Conservation (phyloP, 257 asterid species). For the Rehmannia glutinosa region DNA sequence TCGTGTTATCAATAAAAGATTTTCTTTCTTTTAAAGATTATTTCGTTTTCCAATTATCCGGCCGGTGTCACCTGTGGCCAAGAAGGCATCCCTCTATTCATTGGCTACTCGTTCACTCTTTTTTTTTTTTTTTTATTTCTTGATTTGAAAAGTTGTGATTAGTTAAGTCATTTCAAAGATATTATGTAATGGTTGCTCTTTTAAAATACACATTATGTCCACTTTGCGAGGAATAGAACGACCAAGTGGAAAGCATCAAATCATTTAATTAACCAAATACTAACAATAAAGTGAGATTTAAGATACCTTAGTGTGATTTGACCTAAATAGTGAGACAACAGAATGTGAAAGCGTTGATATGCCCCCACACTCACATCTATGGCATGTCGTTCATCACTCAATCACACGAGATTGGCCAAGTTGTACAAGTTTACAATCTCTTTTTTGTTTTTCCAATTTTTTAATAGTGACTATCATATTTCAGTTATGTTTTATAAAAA, state of each 20-base stretch:
- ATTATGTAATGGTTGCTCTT: no score
- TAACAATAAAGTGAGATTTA: background rate
- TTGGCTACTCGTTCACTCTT: no score
- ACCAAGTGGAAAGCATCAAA: conserved; percentile 2
- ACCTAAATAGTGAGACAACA: conserved; percentile 18
- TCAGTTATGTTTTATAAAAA: no score
- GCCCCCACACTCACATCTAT: conserved; percentile 37
- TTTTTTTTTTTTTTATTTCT: no score
- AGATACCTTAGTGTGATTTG: conserved; percentile 22
- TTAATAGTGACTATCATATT: conserved; percentile 16
- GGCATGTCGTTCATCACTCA: conserved; percentile 20
- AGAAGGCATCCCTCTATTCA: no score
- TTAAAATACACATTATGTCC: no score
- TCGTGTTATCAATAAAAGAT: no score
- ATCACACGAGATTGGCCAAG: conserved; percentile 9
- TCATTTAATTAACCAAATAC: background rate
- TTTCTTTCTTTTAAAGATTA: no score
- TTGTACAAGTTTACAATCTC: background rate
- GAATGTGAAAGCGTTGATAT: conserved; percentile 13
- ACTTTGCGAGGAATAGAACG: background rate
- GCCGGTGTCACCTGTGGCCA: no score
- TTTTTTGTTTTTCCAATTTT: background rate
- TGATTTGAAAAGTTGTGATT: no score
- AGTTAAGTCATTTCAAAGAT: no score
- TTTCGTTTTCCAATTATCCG: no score